Base-by-base conservation (phyloP, 169 alveolate genomes). In the Eimeria acervulina region DNA sequence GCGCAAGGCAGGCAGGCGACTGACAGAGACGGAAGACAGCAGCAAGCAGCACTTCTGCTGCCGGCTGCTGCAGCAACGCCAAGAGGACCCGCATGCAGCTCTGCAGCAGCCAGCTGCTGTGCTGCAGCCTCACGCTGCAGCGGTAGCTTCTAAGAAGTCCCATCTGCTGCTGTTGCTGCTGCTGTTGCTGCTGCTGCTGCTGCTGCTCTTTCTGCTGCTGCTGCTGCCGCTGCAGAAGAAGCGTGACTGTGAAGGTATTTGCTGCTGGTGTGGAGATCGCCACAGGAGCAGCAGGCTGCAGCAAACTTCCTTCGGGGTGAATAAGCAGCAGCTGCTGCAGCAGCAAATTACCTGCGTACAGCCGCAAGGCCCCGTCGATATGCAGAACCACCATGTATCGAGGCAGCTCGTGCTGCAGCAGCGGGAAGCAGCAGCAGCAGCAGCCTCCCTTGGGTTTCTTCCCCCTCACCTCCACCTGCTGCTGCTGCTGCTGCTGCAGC, bases 211-310 rank as follows among this genome's bases (percentile, higher is more conserved):
- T 5, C 55, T 12, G 12, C 55, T 12, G 55, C 12, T 47, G 55
- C 55, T 47, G 55, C 55, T 13, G 66, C 66, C 5, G 61, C 38
- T 19, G 87, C 87, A 74, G 87, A 55, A 74, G 31, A 36, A 33
- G 10, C 36, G 36, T 31, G 26, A 13, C 36, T n/a, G 42, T 40
- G 2, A 19, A 6, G 38, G 33, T 19, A 8, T 7, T 33, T 74
- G 87, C 87, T 74, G 87, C 87, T 74, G 87, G 59, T 38, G 55
- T 19, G 31, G 47, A 2, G 31, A 59, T n/a, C 36, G 87, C 87
- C 36, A 59, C 87, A 36, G 87, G 59, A 74, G 31, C 2, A n/a
- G n/a, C n/a, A n/a, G n/a, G n/a, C n/a, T n/a, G n/a, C n/a, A n/a
- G n/a, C n/a, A n/a, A n/a, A n/a, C n/a, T n/a, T n/a, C n/a, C n/a